Base-by-base conservation (phyloP, 805 yeast species). In the Cyberlindnera mississippiensis region DNA sequence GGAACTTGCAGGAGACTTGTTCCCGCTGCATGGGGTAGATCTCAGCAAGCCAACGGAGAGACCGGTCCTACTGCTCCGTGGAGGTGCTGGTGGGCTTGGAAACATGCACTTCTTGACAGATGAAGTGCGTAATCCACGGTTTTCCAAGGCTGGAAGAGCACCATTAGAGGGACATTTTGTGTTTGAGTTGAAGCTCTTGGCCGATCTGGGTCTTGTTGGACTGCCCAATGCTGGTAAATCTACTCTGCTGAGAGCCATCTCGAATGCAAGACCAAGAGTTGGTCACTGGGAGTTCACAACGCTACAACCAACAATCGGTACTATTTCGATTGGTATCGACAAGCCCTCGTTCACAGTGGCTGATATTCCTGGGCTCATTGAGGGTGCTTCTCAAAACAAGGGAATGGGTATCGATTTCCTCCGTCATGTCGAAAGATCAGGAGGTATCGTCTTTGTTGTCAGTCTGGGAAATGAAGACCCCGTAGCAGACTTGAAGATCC, bases 241-340 rank as follows among this genome's bases (percentile, higher is more conserved):
- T 3, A 88, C 97, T 0, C 69, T 93, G 24, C 64, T 93, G 34
- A 69, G 95, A 41, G 89, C 95, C 9, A 87, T 93, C 13, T 86
- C 96, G 0, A 78, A 80, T 41, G 98, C 99, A 0, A 72, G 82
- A 42, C 97, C 99, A 1, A 70, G 86, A 42, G 85, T 93, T 12
- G 99, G 98, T 0, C 95, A 89, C 62, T 93, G 97, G 96, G 95
- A 85, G 56, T 93, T 93, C 59, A 93, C 99, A 0, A 93, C 99
- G 0, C 66, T 93, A 40, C 87, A 82, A 46, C 99, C 99, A 1
- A 82, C 88, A 0, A 78, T 93, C 37, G 99, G 99, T 4, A 91
- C 97, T 0, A 85, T 93, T 12, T 71, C 73, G 35, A 61, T 80
- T 16, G 75, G 82, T 2, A 73, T 82, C 2, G 85, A 80, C 50